Base-by-base conservation (phyloP, 208 protist species). In the Acanthamoeba sp. region DNA sequence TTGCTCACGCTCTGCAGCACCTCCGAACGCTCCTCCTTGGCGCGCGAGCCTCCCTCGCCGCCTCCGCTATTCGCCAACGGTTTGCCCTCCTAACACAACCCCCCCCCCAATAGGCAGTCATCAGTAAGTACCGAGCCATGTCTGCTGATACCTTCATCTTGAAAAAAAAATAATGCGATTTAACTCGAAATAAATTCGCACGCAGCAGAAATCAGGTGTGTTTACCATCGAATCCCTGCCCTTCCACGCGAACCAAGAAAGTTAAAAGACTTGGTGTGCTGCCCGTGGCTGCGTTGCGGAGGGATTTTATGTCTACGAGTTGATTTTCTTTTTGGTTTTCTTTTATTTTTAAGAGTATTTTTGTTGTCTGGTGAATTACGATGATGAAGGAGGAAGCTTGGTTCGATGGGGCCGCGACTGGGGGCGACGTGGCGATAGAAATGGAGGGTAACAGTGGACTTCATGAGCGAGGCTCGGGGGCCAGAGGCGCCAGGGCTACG, bases 1-100 rank as follows among this genome's bases (percentile, higher is more conserved):
- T 48, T 85, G 76, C 76, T 57, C 40, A 85, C 42, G 38, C 76
- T 85, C 76, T 85, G 76, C 38, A 85, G 32, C 76, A 85, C 42
- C 42, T 55, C 42, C 12, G 34, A 29, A 32, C 73, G 73, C n/a
- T 84, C 73, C 5, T 85, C 76, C 45, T 85, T 85, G 76, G 1
- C 22, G 7, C 24, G 18, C 42, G 32, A 4, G 7, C 16, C 76
- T 1, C 9, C 40, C 1, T 12, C 36, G 38, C 9, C 76, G 36
- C 76, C 27, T 7, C 64, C 27, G 27, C 64, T 73, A 16, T 27
- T 40, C 7, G 64, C 12, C 64, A 40, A 14, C 27, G 64, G 64
- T n/a, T 73, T 73, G 34, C 64, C 38, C 64, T 73, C 64, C 64
- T 32, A 16, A 22, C 22, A 4, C 12, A 3, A 3, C n/a, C 59